Conservation (phyloP, 169 alveolate genomes). For the Babesia bigemina region DNA sequence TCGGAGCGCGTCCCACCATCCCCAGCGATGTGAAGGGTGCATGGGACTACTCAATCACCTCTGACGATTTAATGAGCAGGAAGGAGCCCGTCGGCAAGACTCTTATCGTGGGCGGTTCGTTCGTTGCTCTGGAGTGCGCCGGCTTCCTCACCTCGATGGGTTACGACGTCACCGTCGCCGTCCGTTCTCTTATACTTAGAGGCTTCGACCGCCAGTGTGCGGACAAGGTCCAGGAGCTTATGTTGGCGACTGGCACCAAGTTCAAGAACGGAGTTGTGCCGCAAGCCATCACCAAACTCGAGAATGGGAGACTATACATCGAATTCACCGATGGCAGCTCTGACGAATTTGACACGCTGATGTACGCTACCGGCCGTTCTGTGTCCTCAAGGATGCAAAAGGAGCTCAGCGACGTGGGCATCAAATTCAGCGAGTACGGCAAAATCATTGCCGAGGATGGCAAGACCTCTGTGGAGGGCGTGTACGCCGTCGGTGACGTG, state of each 20-base stretch:
- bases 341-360: constrained; percentile 92
- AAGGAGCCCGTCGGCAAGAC: constrained; percentile 92
- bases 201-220: constrained; percentile 96
- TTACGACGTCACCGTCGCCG: constrained; percentile 87
- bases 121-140: constrained; percentile 98
- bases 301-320: constrained; percentile 72
- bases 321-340: constrained; percentile 76
- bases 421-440: constrained; percentile 75
- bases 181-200: constrained; percentile 92
- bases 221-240: constrained; percentile 82
- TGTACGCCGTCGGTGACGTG: constrained; percentile 96
- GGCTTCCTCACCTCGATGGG: constrained; percentile 94
- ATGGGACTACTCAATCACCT: constrained; percentile 90
- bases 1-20: constrained; percentile 94
- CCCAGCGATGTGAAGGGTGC: constrained; percentile 91
- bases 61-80: constrained; percentile 94
- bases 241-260: constrained; percentile 90
- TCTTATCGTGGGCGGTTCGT: constrained; percentile 95
- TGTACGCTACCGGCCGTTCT: constrained; percentile 95
- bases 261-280: constrained; percentile 89
- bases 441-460: constrained; percentile 88
- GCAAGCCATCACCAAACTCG: constrained; percentile 80
- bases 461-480: constrained; percentile 84
- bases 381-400: constrained; percentile 85
- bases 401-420: constrained; percentile 50